Evolutionary conservation across 1,139 yeast genomes (phyloP), one percentile per base, ranked within the genome.

Genomic region (Tardiomyces depauwii): DNA sequence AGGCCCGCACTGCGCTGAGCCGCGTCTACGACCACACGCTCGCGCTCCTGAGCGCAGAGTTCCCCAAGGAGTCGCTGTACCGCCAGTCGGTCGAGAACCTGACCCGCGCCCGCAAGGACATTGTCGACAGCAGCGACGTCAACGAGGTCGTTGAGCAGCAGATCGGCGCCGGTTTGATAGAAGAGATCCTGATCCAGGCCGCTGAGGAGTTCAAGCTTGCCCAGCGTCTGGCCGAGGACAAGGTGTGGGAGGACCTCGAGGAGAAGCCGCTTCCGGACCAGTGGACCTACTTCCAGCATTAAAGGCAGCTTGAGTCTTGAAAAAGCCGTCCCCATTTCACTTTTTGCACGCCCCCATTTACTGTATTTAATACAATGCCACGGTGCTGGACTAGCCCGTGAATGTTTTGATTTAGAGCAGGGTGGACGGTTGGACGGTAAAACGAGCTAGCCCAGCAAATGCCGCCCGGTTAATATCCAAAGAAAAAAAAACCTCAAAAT

Each of bases 141-240:
- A 68, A 74, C 43, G 84, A 77, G 59, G 76, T 73, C 55, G 83
- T 86, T 57, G 95, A 86, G 68, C 67, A 70, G 52, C 70, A 79
- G 62, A 82, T 86, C 53, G 95, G 94, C 18, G 78, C 82, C 54
- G 95, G 95, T 1, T 75, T 86, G 55, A 81, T 86, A 54, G 95
- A 86, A 67, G 95, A 86, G 69, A 68, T 86, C 47, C 65, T 86
- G 49, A 72, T 84, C 51, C 95, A 86, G 68, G 95, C 95, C 14
- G 77, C 81, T 55, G 94, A 85, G 51, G 95, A 87, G 67, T 76
- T 78, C 56, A 74, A 71, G 45, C 73, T 87, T 62, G 82, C 86
- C 46, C 70, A 77, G 57, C 76, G 80, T 62, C 70, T 87, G 71
- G 80, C 82, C 40, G 77, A 72, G 51, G 75, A 82, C 74, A 80